These are phyloP conservation scores for Allium cepa DNA, from an alignment of 106 monocot species.

Conservation along the genomic window DNA sequence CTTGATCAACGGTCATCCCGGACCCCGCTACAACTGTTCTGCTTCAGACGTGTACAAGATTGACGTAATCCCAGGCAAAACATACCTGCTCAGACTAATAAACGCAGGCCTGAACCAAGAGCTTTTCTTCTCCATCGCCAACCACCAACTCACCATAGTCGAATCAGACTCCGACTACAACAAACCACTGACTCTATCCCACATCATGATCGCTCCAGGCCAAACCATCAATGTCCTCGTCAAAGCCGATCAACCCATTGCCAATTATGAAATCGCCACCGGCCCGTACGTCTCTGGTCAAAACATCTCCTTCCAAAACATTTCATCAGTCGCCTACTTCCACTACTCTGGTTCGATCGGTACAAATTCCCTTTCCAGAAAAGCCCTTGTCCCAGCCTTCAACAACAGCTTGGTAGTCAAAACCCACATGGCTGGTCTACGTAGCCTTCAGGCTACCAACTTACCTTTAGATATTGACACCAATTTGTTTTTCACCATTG, in stretches of 20 bases:
- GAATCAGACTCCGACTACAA: slow-evolving; percentile 30
- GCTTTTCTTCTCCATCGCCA: slow-evolving; percentile 32
- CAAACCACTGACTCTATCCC: slow-evolving; percentile 22
- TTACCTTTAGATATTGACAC: slow-evolving; percentile 24
- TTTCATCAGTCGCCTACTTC: slow-evolving; percentile 26
- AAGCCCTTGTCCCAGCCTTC: slow-evolving; percentile 20
- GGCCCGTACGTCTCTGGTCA: slow-evolving; percentile 27
- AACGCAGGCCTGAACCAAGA: slow-evolving; percentile 35
- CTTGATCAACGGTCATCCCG: slow-evolving; percentile 23
- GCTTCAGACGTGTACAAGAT: slow-evolving; percentile 22
- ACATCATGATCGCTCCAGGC: slow-evolving; percentile 26
- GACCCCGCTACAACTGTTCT: slow-evolving; percentile 30
- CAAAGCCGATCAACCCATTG: slow-evolving; percentile 21
- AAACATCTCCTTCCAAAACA: slow-evolving; percentile 26
- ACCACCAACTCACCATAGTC: slow-evolving; percentile 31
- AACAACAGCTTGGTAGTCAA: slow-evolving; percentile 21
- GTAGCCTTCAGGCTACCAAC: slow-evolving; percentile 19
- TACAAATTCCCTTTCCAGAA: neutral
- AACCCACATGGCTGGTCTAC: slow-evolving; percentile 7
- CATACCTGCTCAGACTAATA: slow-evolving; percentile 26
- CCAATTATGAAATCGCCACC: slow-evolving; percentile 23
- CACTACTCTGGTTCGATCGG: slow-evolving; percentile 19
- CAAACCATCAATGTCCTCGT: slow-evolving; percentile 39
- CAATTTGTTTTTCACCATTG: slow-evolving; percentile 30
- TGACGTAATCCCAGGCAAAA: slow-evolving; percentile 24